Evolutionary conservation across 148 eudicot genomes (phyloP), one percentile per base, ranked within the genome.

Genomic region (Amaranthus palmeri): DNA sequence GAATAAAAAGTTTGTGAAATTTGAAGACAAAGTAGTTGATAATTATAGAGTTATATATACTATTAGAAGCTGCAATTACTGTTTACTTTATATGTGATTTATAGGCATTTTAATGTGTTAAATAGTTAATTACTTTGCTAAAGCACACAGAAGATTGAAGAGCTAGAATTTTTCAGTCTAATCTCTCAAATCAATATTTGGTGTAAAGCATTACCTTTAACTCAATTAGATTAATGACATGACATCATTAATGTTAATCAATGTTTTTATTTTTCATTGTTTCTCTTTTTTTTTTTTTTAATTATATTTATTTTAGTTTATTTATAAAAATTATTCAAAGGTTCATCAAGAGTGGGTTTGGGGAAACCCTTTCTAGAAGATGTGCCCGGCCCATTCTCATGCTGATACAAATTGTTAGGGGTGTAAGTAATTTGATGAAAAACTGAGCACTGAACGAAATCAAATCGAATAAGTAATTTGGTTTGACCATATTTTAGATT

Each of bases 81-180:
- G 11, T 47, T 54, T 44, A 12, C 60, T 73, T 64, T 54, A 57
- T 10, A 9, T 49, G 2, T 25, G 56, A 74, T 48, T 48, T 25
- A 57, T 4, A 8, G 41, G 60, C 68, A 46, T 74, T 65, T 18
- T 52, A 55, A 17, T 58, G 45, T 8, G 52, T 25, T 9, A 15
- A 74, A 74, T 46, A 57, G 71, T 54, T 56, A n/a, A 56, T 67
- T 61, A 50, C 72, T 74, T 74, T 67, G 77, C 57, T 58, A 74
- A 67, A 67, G 70, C 17, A 72, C 49, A 5, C 6, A 13, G 17
- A 11, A 25, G 36, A 25, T 25, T 25, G 18, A 3, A 50, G 15
- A 50, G 67, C 59, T 67, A 36, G 41, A 49, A 69, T 57, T 57
- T 51, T 50, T 40, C 7, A 68, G 71, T 75, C 78, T 74, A 51